Evolutionary conservation across 208 protist species (phyloP).

Genomic region (Trypanosoma grayi): DNA sequence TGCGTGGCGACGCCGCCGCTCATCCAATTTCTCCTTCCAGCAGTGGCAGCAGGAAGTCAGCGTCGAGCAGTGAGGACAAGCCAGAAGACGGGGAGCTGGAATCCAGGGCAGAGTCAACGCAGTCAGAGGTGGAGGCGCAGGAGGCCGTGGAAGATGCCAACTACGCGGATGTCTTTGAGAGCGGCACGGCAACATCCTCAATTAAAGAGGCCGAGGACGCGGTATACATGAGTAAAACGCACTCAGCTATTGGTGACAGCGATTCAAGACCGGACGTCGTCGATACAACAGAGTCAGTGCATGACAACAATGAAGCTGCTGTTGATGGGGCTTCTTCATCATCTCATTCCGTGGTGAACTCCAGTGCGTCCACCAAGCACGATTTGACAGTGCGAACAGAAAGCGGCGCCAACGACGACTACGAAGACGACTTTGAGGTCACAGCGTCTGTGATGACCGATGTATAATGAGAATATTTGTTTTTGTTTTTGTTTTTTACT

Average conservation of each 20-base stretch:
- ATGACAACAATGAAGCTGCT: too few species aligned
- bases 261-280: too few species aligned
- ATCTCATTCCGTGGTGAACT: too few species aligned
- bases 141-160: neutral
- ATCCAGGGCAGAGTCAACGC: neutral
- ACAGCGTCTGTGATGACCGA: neutral
- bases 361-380: neutral
- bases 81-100: neutral
- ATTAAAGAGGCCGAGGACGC: too few species aligned
- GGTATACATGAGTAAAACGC: too few species aligned
- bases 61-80: neutral
- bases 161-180: neutral
- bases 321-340: too few species aligned
- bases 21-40: neutral
- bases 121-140: neutral
- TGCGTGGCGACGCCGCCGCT: neutral
- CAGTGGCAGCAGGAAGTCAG: neutral
- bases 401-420: neutral
- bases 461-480: neutral
- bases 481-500: slow-evolving; percentile 17
- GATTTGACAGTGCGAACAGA: neutral
- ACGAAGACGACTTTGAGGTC: neutral
- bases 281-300: too few species aligned
- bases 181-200: neutral
- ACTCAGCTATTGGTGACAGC: too few species aligned